Evolutionary conservation across 2,329 filamentous ascomycete genomes (phyloP), one percentile per base, ranked within the genome.

Genomic region (Penicillium polonicum): DNA sequence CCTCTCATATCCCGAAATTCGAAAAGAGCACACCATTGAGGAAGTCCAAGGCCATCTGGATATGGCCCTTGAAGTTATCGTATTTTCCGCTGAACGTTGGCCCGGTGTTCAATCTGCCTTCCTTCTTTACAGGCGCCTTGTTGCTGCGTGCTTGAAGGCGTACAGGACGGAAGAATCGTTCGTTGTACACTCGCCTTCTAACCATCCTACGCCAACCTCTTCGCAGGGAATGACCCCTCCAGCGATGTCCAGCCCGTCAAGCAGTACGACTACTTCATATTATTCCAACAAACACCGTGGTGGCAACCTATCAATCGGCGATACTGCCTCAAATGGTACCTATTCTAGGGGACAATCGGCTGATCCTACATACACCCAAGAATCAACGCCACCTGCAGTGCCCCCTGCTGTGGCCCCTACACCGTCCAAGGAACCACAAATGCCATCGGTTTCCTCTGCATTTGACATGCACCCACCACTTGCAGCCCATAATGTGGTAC

Each of bases 91-190:
- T 0, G 89, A 93, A 68, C 84, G 92, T 59, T 97, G 94, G 94
- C 94, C 94, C 0, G 94, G 93, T 12, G 92, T 93, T 2, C 84
- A 87, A 39, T 89, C 91, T 17, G 92, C 92, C 3, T 86, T 91
- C 10, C 86, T 94, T 65, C 83, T 97, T 13, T 97, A 97, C 70
- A 82, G 84, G n/a, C 92, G 91, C 62, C 85, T 99, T 49, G 88
- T 93, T 48, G 85, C 84, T 57, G 92, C 92, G 13, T 96, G 92
- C 68, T 80, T 97, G 68, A 92, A 91, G 72, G 92, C 91, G 66
- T 99, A 96, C 74, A 88, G 92, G 61, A 84, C 79, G 8, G 80
- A 81, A 25, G 78, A 82, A 39, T 79, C 66, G 73, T 84, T 55
- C 74, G 84, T 57, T 73, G 82, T 59, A 74, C 83, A 59, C 70